A percentile compares a stretch with the other conserved stretches of the same genome.
These are phyloP conservation scores for Leptomonas pyrrhocoris DNA, from an alignment of 208 protist species.

Conservation along the genomic window DNA sequence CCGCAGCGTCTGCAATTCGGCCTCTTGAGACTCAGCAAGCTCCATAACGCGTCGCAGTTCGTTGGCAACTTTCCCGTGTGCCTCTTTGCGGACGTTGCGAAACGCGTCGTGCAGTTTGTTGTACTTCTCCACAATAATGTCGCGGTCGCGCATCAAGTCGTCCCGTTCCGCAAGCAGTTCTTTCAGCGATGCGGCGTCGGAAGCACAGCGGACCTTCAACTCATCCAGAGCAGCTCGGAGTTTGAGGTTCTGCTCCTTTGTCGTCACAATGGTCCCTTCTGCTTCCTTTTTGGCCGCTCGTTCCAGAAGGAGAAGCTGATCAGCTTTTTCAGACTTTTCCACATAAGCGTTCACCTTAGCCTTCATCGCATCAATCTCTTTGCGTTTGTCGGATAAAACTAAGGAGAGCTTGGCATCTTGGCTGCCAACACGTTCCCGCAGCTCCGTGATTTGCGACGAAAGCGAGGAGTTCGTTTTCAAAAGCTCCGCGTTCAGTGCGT, in stretches of 20 bases:
- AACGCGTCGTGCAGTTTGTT: constrained; percentile 84
- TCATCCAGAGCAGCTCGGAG: constrained; percentile 61
- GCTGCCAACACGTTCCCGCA: constrained; percentile 34
- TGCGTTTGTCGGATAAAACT: constrained; percentile 40
- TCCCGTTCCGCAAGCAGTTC: constrained; percentile 61
- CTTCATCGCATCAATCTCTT: constrained; percentile 51
- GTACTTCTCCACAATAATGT: constrained; percentile 82
- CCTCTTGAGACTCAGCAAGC: constrained; percentile 69
- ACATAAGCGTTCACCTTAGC: constrained; percentile 57
- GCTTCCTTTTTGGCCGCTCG: constrained; percentile 39
- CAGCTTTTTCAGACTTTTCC: constrained; percentile 53
- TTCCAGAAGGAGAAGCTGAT: constrained; percentile 29
- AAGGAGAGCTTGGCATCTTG: constrained; percentile 42
- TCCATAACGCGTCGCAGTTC: constrained; percentile 66
- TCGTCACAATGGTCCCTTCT: constrained; percentile 19
- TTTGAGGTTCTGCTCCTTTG: constrained; percentile 44
- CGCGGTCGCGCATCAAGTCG: constrained; percentile 59
- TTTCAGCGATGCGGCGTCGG: constrained; percentile 57
- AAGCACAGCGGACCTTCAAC: constrained; percentile 61
- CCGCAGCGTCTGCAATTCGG: constrained; percentile 73
- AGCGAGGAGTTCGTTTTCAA: constrained; percentile 10
- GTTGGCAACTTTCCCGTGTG: constrained; percentile 40
- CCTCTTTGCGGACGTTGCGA: constrained; percentile 52
- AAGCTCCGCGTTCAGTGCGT: constrained; percentile 15
- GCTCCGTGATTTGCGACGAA: constrained; percentile 9